Conservation (phyloP, 305 asterid species). For the Fraxinus paxiana region DNA sequence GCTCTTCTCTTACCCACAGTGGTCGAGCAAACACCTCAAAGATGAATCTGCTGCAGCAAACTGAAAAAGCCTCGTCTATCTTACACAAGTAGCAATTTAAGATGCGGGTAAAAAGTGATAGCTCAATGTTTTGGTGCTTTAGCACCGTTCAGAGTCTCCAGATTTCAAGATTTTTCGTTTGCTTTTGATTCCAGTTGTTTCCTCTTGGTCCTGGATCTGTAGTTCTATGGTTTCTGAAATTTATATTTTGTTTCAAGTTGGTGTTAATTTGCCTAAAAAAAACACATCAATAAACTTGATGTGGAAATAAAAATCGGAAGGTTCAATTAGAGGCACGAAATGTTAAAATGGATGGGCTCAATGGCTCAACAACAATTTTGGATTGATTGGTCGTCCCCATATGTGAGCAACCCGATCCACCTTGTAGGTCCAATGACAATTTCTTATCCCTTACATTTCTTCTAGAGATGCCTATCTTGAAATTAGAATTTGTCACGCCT, state of each 20-base stretch:
- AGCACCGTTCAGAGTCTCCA: background rate
- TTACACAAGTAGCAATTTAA: background rate
- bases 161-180: background rate
- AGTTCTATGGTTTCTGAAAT: background rate
- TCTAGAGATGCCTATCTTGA: no score
- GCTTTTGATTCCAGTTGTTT: background rate
- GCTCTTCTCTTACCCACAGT: constrained; percentile 77
- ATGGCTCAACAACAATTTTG: background rate
- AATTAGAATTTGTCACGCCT: no score
- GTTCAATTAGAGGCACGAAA: background rate
- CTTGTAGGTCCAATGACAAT: no score
- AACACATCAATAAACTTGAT: background rate
- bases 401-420: no score
- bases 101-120: background rate
- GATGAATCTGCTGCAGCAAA: constrained; percentile 46
- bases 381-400: background rate
- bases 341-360: background rate
- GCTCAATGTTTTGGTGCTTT: background rate
- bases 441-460: no score
- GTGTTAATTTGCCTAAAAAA: background rate
- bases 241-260: background rate
- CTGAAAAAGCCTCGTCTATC: constrained; percentile 23
- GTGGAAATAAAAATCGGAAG: background rate
- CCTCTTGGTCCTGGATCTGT: background rate
- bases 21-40: constrained; percentile 61